A percentile compares a stretch with the other conserved stretches of the same genome.
Conservation (phyloP, 225 moss, liverwort and hornwort genomes). For the Polytrichum formosum region DNA sequence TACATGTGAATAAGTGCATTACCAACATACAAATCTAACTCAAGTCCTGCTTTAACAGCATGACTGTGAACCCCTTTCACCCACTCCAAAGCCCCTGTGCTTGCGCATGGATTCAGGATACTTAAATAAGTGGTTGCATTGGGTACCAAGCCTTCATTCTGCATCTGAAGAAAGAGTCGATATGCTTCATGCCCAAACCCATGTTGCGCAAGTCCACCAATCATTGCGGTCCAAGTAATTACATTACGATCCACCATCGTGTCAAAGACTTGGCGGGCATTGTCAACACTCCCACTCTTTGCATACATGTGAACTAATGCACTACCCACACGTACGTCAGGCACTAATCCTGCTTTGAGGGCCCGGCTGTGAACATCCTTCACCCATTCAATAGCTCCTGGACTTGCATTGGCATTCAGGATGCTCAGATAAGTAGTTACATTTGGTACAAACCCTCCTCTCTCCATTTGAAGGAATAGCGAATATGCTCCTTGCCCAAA, state of each 20-base stretch:
- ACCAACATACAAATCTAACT: background rate
- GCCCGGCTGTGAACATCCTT: slow-evolving; percentile 3
- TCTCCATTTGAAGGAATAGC: background rate
- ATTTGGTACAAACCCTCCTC: background rate
- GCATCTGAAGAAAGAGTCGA: slow-evolving; percentile 4
- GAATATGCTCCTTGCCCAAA: slow-evolving; percentile 4
- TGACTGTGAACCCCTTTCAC: too few relatives aligned
- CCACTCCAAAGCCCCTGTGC: too few relatives aligned
- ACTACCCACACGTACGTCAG: slow-evolving; percentile 2
- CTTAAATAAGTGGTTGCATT: too few relatives aligned
- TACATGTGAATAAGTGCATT: background rate
- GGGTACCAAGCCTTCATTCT: slow-evolving; percentile 1
- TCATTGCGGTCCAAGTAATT: slow-evolving; percentile 2
- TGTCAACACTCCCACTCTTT: background rate
- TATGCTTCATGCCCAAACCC: slow-evolving; percentile 7
- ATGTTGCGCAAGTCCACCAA: slow-evolving; percentile 1
- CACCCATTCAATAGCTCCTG: slow-evolving; percentile 8
- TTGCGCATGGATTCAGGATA: too few relatives aligned
- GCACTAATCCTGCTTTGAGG: slow-evolving; percentile 1
- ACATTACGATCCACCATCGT: slow-evolving; percentile 4
- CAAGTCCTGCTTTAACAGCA: too few relatives aligned
- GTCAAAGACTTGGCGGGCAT: background rate
- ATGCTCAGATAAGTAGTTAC: slow-evolving; percentile 2
- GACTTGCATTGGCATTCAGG: slow-evolving; percentile 9
- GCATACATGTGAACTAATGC: slow-evolving; percentile 4